Base-by-base conservation (phyloP, 1,139 yeast species). In the Arxiozyma slooffiae region DNA sequence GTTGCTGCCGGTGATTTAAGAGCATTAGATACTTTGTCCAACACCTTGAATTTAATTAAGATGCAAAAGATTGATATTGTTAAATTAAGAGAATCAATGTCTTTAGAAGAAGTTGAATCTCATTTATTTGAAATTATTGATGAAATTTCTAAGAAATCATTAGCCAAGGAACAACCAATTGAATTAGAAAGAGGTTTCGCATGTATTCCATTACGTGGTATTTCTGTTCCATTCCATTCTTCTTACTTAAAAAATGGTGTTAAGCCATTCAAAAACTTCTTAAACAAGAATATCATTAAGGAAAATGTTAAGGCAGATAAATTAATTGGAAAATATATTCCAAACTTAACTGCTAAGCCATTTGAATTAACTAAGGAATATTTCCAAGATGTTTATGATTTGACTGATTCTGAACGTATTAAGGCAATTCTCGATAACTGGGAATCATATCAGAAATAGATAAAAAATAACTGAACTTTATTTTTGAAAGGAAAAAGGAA, bases 211-310 rank as follows among this genome's bases (percentile, higher is more conserved):
- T 81, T 92, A 70, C 90, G 86, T 78, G 98, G 98, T 62, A 92
- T 92, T 61, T 88, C 96, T 26, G 99, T 92, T 66, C 99, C 99
- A 55, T 92, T 92, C 97, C 98, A 94, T 74, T 89, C 97, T 43
- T 85, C 96, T 38, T 92, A 94, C 76, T 79, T 92, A 75, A 85
- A 92, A 79, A 86, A 94, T 55, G 99, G 99, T 73, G 99, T 92
- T 57, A 90, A 89, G 73, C 98, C 98, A 63, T 92, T 92, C 89
- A 90, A 92, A 78, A 85, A 92, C 74, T 94, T 92, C 82, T 79
- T 92, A 75, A 82, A 84, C 69, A 92, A 89, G 84, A 92, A 92
- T 81, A 86, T 92, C 66, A 86, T 96, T 59, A 87, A 85, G 75
- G 86, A 88, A 60, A 95, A 96, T 49, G 94, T 92, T 60, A 90